phyloP scores from a whole-genome alignment of 345 rosid genomes.

The Eutrema japonicum region DNA sequence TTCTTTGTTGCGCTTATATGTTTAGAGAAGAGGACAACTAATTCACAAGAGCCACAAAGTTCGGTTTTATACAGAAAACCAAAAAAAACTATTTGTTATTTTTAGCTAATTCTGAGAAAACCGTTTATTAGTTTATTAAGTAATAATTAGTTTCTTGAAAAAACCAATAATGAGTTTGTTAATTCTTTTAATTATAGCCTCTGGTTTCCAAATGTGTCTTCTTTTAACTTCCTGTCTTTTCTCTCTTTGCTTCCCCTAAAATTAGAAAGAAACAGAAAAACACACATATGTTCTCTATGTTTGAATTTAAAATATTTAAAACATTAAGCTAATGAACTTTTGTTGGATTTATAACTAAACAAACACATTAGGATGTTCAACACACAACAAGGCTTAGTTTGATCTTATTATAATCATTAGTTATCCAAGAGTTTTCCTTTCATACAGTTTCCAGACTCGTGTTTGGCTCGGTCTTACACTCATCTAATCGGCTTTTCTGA shows the following conservation, averaged over 20 bases:
- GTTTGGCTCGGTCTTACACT: constrained; percentile 44
- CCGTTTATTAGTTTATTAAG: constrained; percentile 16
- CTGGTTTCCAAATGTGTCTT: constrained; percentile 9
- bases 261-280: constrained; percentile 18
- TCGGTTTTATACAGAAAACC: constrained; percentile 34
- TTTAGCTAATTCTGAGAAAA: constrained; percentile 10
- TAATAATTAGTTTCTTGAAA: constrained; percentile 1
- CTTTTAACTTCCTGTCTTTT: not conserved
- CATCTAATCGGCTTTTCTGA: constrained; percentile 75
- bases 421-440: constrained; percentile 12
- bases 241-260: constrained; percentile 26
- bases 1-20: not conserved
- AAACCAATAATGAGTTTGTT: constrained; percentile 14
- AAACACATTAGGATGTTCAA: not conserved
- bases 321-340: constrained; percentile 1
- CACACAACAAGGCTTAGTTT: not conserved
- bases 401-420: not conserved
- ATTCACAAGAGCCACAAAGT: constrained; percentile 32
- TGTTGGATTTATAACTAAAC: not conserved
- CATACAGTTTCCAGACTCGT: constrained; percentile 5
- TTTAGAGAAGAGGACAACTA: constrained; percentile 42
- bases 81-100: constrained; percentile 12
- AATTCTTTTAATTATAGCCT: constrained; percentile 25
- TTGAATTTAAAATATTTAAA: not conserved
- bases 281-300: not conserved